Evolutionary conservation across 257 asterid species (phyloP), one percentile per base, ranked within the genome.

Genomic region (Solanum rostratum): DNA sequence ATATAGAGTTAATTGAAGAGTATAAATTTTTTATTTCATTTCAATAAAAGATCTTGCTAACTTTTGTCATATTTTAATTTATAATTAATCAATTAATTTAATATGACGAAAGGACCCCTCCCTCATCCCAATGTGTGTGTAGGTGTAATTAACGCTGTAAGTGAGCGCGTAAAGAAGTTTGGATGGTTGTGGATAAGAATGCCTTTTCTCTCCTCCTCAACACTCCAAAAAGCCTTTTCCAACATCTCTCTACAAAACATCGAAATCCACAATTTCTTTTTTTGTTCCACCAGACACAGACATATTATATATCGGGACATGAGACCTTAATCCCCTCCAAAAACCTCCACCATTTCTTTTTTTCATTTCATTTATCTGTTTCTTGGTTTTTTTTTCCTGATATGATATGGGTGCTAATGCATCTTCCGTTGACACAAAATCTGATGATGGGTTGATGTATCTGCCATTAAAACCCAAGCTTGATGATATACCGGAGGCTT

Each of bases 401-500:
- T 33, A 33, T 57, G 20, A 78, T 41, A 94, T 94, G 97, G 98
- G 97, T 54, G 93, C 97, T 10, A 91, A 53, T 88, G 88, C 86
- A 39, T 95, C 98, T 63, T 80, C 91, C 19, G 19, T 84, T 15
- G 29, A 52, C 30, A 15, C 50, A 16, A 49, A 53, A 11, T 80
- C 84, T 41, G 83, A 85, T 30, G 87, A 82, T 73, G 90, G 88
- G 27, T 55, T 55, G 81, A 62, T 30, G 45, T 79, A 27, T 80
- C 68, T 84, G 11, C 12, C 85, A 19, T 57, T 69, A 15, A 82
- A 90, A 85, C 86, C 91, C 50, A 90, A 88, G 60, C 87, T 96
- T 85, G 94, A 92, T 84, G 99, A 96, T 63, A 89, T 96, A 74
- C 99, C 98, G 43, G 99, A 94, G 70, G 88, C 92, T 16, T 96